Percentiles rank a stretch among this genome's conserved stretches.
Conservation (phyloP, 345 rosid genomes). For the Eucalyptus regnans region DNA sequence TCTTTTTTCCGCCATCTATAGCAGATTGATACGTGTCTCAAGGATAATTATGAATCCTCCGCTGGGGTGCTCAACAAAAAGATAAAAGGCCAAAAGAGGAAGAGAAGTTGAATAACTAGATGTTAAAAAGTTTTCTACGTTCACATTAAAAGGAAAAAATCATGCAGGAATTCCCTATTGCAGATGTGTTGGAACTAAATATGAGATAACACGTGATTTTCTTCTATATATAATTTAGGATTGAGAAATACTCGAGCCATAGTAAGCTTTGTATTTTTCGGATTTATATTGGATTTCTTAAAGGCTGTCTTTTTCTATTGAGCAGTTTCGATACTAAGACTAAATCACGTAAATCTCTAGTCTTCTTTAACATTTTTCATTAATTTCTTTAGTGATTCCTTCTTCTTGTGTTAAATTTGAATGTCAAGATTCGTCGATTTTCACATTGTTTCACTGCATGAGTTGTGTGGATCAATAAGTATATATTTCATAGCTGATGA, state of each 20-base stretch:
- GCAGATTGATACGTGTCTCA: too few relatives aligned
- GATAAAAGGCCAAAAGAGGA: not conserved
- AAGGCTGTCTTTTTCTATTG: not conserved
- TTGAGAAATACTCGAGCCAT: not conserved
- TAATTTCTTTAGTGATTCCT: not conserved
- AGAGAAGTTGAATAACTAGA: not conserved
- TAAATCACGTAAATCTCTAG: fast-evolving
- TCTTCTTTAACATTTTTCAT: not conserved
- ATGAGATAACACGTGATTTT: too few relatives aligned
- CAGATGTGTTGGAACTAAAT: not conserved
- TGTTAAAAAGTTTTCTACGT: not conserved
- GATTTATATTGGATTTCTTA: not conserved
- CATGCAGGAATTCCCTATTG: not conserved
- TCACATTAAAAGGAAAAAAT: too few relatives aligned
- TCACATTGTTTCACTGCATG: not conserved
- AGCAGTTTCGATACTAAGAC: fast-evolving
- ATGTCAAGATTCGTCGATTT: not conserved
- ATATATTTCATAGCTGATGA: not conserved
- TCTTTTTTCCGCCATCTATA: too few relatives aligned
- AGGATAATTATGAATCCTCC: not conserved
- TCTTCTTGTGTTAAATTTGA: not conserved
- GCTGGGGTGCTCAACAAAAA: not conserved
- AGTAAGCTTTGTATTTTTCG: too few relatives aligned
- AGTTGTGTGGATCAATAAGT: not conserved
- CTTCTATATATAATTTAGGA: not conserved